These are phyloP conservation scores for Penicillium sp. DNA, from an alignment of 2,329 filamentous ascomycete species.

Conservation along the genomic window DNA sequence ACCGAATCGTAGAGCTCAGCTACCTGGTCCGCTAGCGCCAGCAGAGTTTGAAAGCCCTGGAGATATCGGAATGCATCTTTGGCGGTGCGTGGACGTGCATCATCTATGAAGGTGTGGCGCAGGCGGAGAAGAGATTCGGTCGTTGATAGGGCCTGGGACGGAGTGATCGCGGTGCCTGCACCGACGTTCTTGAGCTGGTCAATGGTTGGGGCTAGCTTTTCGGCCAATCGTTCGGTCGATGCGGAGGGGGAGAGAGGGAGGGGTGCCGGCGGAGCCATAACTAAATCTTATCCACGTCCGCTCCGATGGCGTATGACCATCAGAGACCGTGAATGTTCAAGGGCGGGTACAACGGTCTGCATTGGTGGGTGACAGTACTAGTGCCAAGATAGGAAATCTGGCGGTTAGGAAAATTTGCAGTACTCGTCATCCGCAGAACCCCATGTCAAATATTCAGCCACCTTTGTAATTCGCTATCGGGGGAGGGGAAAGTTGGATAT, in stretches of 20 bases:
- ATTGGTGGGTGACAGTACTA: constrained; percentile 30
- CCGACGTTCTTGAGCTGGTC: constrained; percentile 36
- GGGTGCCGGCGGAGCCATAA: constrained; percentile 27
- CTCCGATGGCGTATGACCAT: constrained; percentile 29
- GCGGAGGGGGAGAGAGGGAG: constrained; percentile 30
- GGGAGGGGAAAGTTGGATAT: constrained; percentile 8
- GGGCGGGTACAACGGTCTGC: constrained; percentile 33
- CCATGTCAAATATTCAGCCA: constrained; percentile 12
- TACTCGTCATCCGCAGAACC: constrained; percentile 4
- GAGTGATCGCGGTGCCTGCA: constrained; percentile 26
- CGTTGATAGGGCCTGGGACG: constrained; percentile 43
- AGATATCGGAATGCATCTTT: constrained; percentile 83
- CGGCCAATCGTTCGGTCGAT: constrained; percentile 35
- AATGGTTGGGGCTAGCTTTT: constrained; percentile 39
- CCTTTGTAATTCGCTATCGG: constrained; percentile 4
- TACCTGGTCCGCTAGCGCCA: constrained; percentile 67
- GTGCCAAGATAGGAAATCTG: constrained; percentile 8
- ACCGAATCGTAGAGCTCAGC: constrained; percentile 69
- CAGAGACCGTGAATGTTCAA: constrained; percentile 34
- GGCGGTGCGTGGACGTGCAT: constrained; percentile 47
- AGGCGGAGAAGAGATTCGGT: constrained; percentile 61
- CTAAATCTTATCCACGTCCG: constrained; percentile 36
- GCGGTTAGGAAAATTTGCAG: constrained; percentile 5
- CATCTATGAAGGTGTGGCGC: constrained; percentile 61
- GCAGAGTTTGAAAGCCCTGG: constrained; percentile 70